Evolutionary conservation across 2,329 filamentous ascomycete species (phyloP), one percentile per base, ranked within the genome.

Genomic region (Neonectria faginata): DNA sequence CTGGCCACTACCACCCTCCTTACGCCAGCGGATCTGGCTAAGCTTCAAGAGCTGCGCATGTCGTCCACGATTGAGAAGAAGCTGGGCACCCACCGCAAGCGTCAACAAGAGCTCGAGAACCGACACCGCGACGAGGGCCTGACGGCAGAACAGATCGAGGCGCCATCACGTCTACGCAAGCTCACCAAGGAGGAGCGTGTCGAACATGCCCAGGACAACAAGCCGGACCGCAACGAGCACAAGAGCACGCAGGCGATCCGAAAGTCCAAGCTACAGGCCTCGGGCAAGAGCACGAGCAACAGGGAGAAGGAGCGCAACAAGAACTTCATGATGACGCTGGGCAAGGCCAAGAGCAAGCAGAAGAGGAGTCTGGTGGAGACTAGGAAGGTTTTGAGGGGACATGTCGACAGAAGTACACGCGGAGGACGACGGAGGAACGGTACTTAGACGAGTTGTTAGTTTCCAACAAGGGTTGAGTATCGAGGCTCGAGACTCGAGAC

Each of bases 241-340:
- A 94, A 95, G 83, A 92, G 89, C 67, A 96, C 92, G 58, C 90
- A 93, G 68, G 94, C 94, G 16, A 90, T 92, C 76, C 86, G 92
- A 74, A 93, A 93, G 85, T 89, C 93, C 78, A 93, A 94, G 85
- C 97, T 97, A 87, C 89, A 91, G 74, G 86, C 89, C 2, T 88
- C 94, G 81, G 96, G 96, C 75, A 98, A 98, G 89, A 97, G 92
- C 78, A 94, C 93, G 41, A 98, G 95, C 70, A 99, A 99, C 82
- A 92, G 92, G 83, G 96, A 99, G 84, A 99, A 99, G 88, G 89
- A 92, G 45, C 86, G 95, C 72, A 93, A 93, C 86, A 99, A 99
- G 92, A 99, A 99, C 80, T 97, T 99, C 81, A 78, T 99, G 74
- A 99, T 99, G 96, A 98, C 95, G 42, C 82, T 99, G 65, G 93